Evolutionary conservation across 495 filamentous ascomycete genomes (phyloP), one percentile per base, ranked within the genome.

Genomic region (Astrocystis sublimbata): DNA sequence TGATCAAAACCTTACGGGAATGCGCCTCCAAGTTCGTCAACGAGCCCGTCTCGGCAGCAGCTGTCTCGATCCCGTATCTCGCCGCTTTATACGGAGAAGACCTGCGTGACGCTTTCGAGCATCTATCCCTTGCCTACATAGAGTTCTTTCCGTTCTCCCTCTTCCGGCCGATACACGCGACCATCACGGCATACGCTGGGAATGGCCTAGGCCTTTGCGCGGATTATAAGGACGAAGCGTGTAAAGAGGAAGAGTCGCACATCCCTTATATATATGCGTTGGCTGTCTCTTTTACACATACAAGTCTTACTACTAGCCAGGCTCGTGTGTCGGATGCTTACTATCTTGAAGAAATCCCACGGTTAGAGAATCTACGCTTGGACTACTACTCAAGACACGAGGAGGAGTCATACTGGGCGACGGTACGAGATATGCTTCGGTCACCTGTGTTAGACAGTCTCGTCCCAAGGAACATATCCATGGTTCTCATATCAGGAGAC

Each of bases 61-160:
- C 55, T 26, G 55, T 61, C 30, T 65, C 62, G 0, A 62, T 65
- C 47, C 56, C 62, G 5, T 41, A 65, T 46, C 57, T 65, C 28
- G 28, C 62, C 15, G 62, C 62, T 21, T 58, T 65, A 4, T 65
- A 65, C 42, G 30, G 58, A 23, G 62, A 65, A 1, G 62, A 65
- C 31, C 26, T 65, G 10, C 28, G 6, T 12, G 62, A 65, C 47
- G 53, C 62, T 13, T 65, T 65, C 28, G 57, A 62, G 56, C 55
- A 62, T 38, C 47, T 61, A 26, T 54, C 50, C 15, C 33, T 65
- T 17, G 0, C 31, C 26, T 65, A 60, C 35, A 7, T 60, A 1
- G 35, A 65, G 33, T 65, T 54, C 58, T 55, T 36, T 28, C 35
- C 45, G 8, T 65, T 42, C 19, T 50, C 1, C 6, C 8, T 15